A percentile compares a stretch with the other conserved stretches of the same genome.
Evolutionary conservation across 2,329 filamentous ascomycete genomes (phyloP).

Genomic region (Neofusicoccum kwambonambiense): DNA sequence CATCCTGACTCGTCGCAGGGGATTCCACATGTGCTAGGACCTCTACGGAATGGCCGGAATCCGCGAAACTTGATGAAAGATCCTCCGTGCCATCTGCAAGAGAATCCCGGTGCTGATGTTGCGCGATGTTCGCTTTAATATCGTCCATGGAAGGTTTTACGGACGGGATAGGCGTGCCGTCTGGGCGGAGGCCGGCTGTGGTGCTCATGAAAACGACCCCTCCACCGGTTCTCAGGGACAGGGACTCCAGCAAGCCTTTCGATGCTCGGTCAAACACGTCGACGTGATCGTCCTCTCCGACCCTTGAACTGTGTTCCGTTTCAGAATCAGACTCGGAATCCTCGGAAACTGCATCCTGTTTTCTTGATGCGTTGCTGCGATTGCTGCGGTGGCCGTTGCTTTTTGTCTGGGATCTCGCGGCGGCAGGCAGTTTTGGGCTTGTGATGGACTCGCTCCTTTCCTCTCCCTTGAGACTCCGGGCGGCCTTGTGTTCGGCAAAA

Average conservation of each 20-base stretch:
- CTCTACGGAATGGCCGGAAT: constrained; percentile 12
- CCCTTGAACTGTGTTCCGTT: background rate
- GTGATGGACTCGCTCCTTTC: background rate
- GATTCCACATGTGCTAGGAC: background rate
- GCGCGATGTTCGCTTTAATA: background rate
- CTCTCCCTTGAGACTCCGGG: background rate
- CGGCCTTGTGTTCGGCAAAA: constrained; percentile 9
- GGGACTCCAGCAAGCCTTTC: constrained; percentile 48
- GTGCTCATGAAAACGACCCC: constrained; percentile 42
- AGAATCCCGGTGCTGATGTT: background rate
- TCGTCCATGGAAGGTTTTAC: constrained; percentile 1
- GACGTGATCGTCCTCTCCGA: constrained; percentile 36
- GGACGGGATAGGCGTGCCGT: background rate
- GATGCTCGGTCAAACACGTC: constrained; percentile 51
- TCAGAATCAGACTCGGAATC: constrained; percentile 4
- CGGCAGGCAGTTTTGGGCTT: background rate
- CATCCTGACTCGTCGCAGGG: background rate
- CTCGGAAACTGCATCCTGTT: background rate
- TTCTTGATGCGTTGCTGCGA: background rate
- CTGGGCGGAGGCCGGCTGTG: constrained; percentile 9
- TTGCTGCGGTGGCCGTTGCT: background rate
- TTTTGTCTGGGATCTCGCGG: background rate
- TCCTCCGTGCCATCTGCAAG: background rate
- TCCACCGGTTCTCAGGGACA: constrained; percentile 46
- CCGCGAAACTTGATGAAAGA: background rate